Base-by-base conservation (phyloP, 2,329 filamentous ascomycete genomes). In the Colletotrichum incanum region DNA sequence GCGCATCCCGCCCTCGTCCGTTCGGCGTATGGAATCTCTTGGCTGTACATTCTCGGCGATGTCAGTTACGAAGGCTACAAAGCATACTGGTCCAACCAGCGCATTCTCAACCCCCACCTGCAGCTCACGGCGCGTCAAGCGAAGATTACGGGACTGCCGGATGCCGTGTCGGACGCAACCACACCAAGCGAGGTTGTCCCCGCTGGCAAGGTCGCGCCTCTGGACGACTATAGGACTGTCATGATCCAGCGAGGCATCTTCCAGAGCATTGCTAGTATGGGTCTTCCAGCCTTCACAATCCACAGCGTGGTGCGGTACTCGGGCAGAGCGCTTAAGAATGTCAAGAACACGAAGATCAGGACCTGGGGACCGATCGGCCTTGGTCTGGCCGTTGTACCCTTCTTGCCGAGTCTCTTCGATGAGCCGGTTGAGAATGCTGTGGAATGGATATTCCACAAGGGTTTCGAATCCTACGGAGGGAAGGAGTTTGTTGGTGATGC, bases 41-140 rank as follows among this genome's bases (percentile, higher is more conserved):
- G 96, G 96, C 87, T 93, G 14, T 99, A 99, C 79, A 89, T 99
- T 28, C 83, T 95, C 18, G 96, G 96, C 60, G 96, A 99, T 79
- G 96, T 98, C 59, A 88, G 89, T 43, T 92, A 98, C 79, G 96
- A 99, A 82, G 96, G 96, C 7, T 98, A 98, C 86, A 98, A 98
- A 80, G 93, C 96, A 9, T 98, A 98, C 81, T 89, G 93, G 81
- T 90, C 93, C 68, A 98, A 99, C 80, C 93, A 96, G 82, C 89
- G 89, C 49, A 87, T 90, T 0, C 83, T 95, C 28, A 89, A 95
- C 76, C 94, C 94, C 0, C 86, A 91, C 12, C 80, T 92, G 16
- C 86, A 90, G 73, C 83, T 91, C 31, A 86, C 86, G 3, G 80
- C 84, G 9, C 83, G 81, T 18, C 84, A 88, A 76, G 84, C 87